Evolutionary conservation across 108 stramenopile species (phyloP), one percentile per base, ranked within the genome.

Genomic region (Cyclotella kingstonii): DNA sequence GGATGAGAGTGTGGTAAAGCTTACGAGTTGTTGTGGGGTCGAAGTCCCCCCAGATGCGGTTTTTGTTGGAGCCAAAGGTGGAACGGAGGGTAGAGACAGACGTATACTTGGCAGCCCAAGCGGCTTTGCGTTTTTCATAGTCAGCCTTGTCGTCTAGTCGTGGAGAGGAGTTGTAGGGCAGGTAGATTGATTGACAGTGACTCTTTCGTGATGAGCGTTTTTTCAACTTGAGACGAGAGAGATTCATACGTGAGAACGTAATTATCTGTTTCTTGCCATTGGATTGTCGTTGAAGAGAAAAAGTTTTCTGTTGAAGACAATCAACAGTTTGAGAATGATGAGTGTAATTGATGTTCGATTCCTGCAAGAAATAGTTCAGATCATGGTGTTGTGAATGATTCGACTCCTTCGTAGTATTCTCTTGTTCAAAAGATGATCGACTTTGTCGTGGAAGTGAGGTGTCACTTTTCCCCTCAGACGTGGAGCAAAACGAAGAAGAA

Each of bases 31-130:
- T 80, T 1, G 70, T 36, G 12, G 81, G 78, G 60, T 90, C 86
- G 39, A 92, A 79, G 60, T 95, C 94, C 5, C 94, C 94, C 84
- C 87, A 95, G 30, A 95, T 34, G 21, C 67, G 71, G 68, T 95
- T 92, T n/a, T 68, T 75, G 62, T 95, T 95, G 26, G 67, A 29
- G 22, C 94, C 94, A 72, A 92, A 95, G 27, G 81, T 75, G 22
- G 74, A 47, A 10, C 86, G 81, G 6, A 95, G 78, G 10, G 84
- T 79, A 21, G 84, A 55, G 2, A 95, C 68, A 44, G 73, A 81
- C 19, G 89, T 86, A 56, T 90, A 94, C 54, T 81, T 77, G 3
- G 68, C 63, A 4, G 84, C 89, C 93, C 93, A 94, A 36, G 75
- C 86, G 3, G 68, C 43, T 63, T 88, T 86, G 39, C 85, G 82